Evolutionary conservation across 2,329 filamentous ascomycete genomes (phyloP), one percentile per base, ranked within the genome.

Genomic region (Colletotrichum camelliae): DNA sequence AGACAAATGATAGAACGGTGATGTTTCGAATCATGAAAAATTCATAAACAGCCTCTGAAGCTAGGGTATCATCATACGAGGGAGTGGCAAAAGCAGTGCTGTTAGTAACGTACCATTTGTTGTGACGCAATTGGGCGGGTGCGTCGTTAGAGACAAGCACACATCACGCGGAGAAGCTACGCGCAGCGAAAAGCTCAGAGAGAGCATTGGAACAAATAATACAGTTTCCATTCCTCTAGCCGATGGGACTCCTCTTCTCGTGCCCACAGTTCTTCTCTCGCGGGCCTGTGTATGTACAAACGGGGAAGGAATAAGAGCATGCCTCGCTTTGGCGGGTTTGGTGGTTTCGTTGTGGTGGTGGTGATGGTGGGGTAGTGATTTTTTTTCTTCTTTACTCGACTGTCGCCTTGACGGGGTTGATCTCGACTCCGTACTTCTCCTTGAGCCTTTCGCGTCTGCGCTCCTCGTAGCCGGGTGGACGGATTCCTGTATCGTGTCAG

Each of bases 341-440:
- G 69, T 37, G 27, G 57, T 58, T 48, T 75, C 31, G 72, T 67
- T 31, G 55, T 68, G 21, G 29, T 52, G 70, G 10, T 66, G 39
- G 35, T 61, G 39, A 52, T 13, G 39, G 55, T 64, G 67, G 52
- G 57, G 18, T 9, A 35, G 18, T 21, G 35, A 21, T 10, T 35
- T 77, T 73, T 73, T 66, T 72, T 65, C 70, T 52, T 61, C 33
- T 81, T 77, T 81, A 84, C 78, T 91, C 87, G 78, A 85, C 84
- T 64, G 85, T 86, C 58, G 89, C 88, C 74, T 85, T 90, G 79
- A 93, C 91, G 71, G 92, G 90, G 81, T 93, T 91, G 82, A 98
- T 93, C 79, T 98, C 95, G 81, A 97, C 91, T 75, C 96, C 95
- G 82, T 98, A 98, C 85, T 93, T 95, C 86, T 95, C 93, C 90